These are phyloP conservation scores for Epichloe aotearoae DNA, from an alignment of 2,329 filamentous ascomycete genomes.

Conservation along the genomic window DNA sequence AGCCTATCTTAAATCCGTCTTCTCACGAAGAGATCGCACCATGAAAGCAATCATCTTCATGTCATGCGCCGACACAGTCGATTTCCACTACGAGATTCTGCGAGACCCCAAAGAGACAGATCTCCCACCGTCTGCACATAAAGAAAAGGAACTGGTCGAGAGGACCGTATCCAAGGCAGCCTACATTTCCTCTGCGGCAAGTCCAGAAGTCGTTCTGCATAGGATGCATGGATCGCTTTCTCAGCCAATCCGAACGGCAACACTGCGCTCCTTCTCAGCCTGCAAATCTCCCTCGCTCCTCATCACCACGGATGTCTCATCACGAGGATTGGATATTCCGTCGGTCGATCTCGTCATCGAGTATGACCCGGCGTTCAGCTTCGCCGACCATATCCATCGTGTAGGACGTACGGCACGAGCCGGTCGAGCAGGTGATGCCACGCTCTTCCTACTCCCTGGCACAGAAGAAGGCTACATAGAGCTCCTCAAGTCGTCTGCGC, in stretches of 20 bases:
- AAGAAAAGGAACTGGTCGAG: constrained; percentile 25
- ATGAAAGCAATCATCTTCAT: constrained; percentile 98
- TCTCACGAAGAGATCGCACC: constrained; percentile 75
- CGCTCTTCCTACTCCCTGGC: constrained; percentile 82
- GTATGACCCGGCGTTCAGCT: constrained; percentile 89
- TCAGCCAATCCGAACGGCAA: constrained; percentile 76
- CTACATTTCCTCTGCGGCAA: constrained; percentile 62
- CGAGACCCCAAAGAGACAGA: constrained; percentile 26
- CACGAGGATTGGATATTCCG: constrained; percentile 87
- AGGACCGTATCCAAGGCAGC: constrained; percentile 56
- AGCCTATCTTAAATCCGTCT: constrained; percentile 72
- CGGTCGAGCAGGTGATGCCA: constrained; percentile 72
- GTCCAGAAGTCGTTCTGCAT: constrained; percentile 61
- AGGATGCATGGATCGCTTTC: constrained; percentile 85
- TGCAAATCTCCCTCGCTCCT: constrained; percentile 67
- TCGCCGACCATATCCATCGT: constrained; percentile 86
- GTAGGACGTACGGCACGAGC: constrained; percentile 91
- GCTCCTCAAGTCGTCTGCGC: constrained; percentile 43
- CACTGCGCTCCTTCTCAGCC: constrained; percentile 65
- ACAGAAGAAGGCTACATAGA: constrained; percentile 84
- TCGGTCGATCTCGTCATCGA: constrained; percentile 92
- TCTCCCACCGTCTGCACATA: constrained; percentile 14
- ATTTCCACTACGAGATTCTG: constrained; percentile 88
- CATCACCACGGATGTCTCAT: constrained; percentile 89
- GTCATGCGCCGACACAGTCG: constrained; percentile 90